These are phyloP conservation scores for Pyrus communis DNA, from an alignment of 306 rosid species.

Conservation along the genomic window DNA sequence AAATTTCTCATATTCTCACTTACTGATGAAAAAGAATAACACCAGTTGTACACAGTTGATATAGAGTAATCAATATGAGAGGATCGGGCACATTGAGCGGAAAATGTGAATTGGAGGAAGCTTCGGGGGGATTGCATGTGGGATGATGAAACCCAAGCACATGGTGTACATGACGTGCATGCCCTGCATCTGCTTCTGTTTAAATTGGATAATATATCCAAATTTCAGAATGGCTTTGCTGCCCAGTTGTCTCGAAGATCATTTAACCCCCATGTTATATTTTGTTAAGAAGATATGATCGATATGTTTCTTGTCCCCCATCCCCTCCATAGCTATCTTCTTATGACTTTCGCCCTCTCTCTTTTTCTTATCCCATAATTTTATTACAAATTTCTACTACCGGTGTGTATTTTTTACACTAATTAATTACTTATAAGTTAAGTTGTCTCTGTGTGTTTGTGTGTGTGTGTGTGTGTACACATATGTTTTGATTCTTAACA, in stretches of 20 bases:
- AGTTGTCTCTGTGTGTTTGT: too few relatives aligned
- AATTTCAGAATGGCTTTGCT: conserved; percentile 28
- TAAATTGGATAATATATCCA: conserved; percentile 25
- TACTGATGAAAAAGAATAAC: too few relatives aligned
- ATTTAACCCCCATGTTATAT: conserved; percentile 56
- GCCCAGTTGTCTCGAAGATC: conserved; percentile 15
- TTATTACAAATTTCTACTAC: not conserved
- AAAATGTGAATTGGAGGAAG: not conserved
- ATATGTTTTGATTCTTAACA: too few relatives aligned
- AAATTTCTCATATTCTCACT: too few relatives aligned
- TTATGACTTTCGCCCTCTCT: not conserved
- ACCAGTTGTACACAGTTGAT: too few relatives aligned
- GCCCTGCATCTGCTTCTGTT: conserved; percentile 12
- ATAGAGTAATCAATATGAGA: not conserved
- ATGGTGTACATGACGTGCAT: conserved; percentile 54
- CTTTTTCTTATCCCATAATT: not conserved
- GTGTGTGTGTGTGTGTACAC: too few relatives aligned
- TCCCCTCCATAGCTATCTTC: not conserved
- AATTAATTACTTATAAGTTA: too few relatives aligned
- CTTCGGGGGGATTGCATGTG: conserved; percentile 34
- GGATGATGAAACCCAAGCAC: conserved; percentile 50
- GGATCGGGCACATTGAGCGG: not conserved
- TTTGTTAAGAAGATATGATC: conserved; percentile 14
- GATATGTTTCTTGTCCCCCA: conserved; percentile 43
- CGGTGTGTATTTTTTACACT: too few relatives aligned